phyloP scores from a whole-genome alignment of 2,329 filamentous ascomycete genomes.

The Madurella mycetomatis region DNA sequence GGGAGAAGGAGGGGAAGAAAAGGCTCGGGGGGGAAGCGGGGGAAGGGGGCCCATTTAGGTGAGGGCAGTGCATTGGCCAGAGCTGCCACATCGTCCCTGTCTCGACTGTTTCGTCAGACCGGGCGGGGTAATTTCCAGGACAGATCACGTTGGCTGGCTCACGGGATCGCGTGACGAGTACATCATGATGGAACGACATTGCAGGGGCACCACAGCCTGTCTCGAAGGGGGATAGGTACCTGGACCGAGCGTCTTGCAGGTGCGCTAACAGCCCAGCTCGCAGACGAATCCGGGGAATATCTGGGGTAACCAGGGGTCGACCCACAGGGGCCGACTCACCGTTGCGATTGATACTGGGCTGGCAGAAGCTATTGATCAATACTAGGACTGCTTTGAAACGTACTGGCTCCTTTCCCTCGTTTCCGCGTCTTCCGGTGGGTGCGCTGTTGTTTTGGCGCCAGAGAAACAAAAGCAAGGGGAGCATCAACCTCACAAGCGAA shows the following conservation, averaged over 20 bases:
- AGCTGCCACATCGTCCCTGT: slow-evolving; percentile 25
- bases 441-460: too few relatives aligned
- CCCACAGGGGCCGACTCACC: not conserved
- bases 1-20: slow-evolving; percentile 16
- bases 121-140: slow-evolving; percentile 39
- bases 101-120: slow-evolving; percentile 38
- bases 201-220: slow-evolving; percentile 14
- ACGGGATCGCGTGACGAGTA: slow-evolving; percentile 28
- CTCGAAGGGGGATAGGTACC: slow-evolving; percentile 17
- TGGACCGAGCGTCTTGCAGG: slow-evolving; percentile 24
- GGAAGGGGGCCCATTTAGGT: slow-evolving; percentile 6
- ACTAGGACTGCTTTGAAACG: not conserved
- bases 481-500: too few relatives aligned
- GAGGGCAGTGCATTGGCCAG: slow-evolving; percentile 2
- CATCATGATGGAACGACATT: slow-evolving; percentile 26
- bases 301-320: slow-evolving; percentile 20
- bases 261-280: slow-evolving; percentile 13
- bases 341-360: not conserved
- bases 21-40: slow-evolving; percentile 10
- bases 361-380: not conserved
- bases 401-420: too few relatives aligned
- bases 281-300: slow-evolving; percentile 22
- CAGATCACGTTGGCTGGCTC: slow-evolving; percentile 25
- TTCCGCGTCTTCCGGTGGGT: too few relatives aligned
- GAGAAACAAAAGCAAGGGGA: too few relatives aligned